Evolutionary conservation across 495 filamentous ascomycete species (phyloP).

Genomic region (Achaetomiella virescens): DNA sequence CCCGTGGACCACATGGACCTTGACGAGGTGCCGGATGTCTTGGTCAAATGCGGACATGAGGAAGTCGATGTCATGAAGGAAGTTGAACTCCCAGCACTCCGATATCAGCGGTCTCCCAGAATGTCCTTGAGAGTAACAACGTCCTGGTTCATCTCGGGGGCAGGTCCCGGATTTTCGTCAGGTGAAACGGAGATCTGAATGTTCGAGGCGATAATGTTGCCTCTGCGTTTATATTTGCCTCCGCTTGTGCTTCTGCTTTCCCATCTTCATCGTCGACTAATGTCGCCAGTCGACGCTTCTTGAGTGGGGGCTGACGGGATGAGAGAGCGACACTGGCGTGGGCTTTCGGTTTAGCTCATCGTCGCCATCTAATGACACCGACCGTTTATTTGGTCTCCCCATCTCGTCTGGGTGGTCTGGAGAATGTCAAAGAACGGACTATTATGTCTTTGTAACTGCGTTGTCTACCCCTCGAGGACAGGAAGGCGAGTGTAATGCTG

Average conservation of each 20-base stretch:
- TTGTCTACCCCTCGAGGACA: no score
- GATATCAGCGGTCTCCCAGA: slow-evolving; percentile 72
- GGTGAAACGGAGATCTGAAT: slow-evolving; percentile 60
- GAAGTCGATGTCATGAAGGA: slow-evolving; percentile 75
- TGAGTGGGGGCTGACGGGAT: slow-evolving; percentile 39
- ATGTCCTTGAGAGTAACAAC: slow-evolving; percentile 64
- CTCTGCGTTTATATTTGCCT: not conserved
- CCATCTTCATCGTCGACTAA: slow-evolving; percentile 1
- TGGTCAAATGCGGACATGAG: slow-evolving; percentile 56
- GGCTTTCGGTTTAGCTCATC: not conserved
- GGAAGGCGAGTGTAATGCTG: not conserved
- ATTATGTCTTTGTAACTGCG: no score
- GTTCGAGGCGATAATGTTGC: not conserved
- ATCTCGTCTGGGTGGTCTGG: no score
- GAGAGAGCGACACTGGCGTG: slow-evolving; percentile 27
- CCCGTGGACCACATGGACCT: slow-evolving; percentile 76
- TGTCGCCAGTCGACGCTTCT: slow-evolving; percentile 24
- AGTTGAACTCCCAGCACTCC: slow-evolving; percentile 91
- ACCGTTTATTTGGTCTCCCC: slow-evolving; percentile 10
- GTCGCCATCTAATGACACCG: not conserved
- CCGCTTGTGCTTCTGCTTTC: no score
- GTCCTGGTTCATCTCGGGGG: slow-evolving; percentile 57
- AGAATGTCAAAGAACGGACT: no score
- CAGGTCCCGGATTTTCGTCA: slow-evolving; percentile 66
- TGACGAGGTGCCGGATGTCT: slow-evolving; percentile 58